Conservation (phyloP, 192 early-diverging fungal genomes). For the Gonapodya sp. region DNA sequence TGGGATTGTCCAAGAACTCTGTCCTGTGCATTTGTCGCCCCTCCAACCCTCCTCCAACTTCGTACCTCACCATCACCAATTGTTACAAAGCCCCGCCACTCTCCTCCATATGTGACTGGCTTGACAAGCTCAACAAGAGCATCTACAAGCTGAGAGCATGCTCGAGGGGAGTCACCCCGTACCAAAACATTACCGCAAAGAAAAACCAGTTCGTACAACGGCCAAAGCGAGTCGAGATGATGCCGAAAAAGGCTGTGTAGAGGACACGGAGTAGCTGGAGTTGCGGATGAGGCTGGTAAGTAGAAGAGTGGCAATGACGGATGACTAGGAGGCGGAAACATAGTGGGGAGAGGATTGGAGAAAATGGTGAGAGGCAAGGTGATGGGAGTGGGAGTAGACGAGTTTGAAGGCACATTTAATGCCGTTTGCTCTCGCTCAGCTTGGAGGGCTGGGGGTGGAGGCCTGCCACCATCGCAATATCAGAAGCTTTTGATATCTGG, state of each 20-base stretch:
- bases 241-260: background rate
- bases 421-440: background rate
- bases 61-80: conserved; percentile 92
- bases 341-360: background rate
- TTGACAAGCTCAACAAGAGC: conserved; percentile 83
- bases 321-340: background rate
- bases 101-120: conserved; percentile 90
- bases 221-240: conserved; percentile 68
- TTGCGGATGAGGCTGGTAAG: background rate
- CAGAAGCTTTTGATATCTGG: background rate
- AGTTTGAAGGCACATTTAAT: background rate
- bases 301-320: background rate
- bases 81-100: conserved; percentile 94
- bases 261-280: background rate
- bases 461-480: background rate
- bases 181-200: conserved; percentile 85
- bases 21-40: conserved; percentile 34
- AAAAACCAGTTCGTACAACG: conserved; percentile 90
- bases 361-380: background rate
- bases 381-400: background rate
- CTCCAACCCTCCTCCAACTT: conserved; percentile 29
- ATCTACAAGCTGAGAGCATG: conserved; percentile 76
- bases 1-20: background rate
- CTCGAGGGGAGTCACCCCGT: conserved; percentile 73
- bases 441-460: background rate